Base-by-base conservation (phyloP, 2,329 filamentous ascomycete species). In the Ramularia endophylla region DNA sequence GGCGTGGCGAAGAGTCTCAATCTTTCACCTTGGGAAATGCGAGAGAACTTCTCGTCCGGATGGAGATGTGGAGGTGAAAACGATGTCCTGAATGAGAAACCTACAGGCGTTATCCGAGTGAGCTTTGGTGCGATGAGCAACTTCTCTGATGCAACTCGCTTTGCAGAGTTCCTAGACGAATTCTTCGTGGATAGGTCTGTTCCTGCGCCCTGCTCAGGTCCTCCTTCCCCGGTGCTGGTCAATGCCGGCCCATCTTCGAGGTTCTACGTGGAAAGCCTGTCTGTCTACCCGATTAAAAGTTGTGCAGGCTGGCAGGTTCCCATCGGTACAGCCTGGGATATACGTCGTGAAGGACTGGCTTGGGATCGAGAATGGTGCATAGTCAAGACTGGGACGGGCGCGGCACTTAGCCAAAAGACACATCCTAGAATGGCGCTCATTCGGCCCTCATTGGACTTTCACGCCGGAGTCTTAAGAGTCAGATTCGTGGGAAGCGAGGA, bases 331-430 rank as follows among this genome's bases (percentile, higher is more conserved):
- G 59, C 71, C 11, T 98, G 92, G 92, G 80, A 85, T 54, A 74
- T 97, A 15, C 78, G 77, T 41, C 71, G 76, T 6, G 88, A 95
- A 66, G 92, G 92, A 0, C 71, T 98, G 2, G 84, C 81, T 7
- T 97, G 90, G 88, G 92, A 98, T 62, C 77, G 92, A 47, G 90
- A 97, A 68, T 98, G 92, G 90, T 97, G 90, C 65, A 70, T 98
- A 15, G 73, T 98, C 11, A 89, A 95, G 60, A 77, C 81, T 57
- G 88, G 87, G 31, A 94, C 89, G 1, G 85, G 87, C 0, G 80
- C 82, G 53, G 87, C 84, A 5, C 69, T 98, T 40, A 95, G 79
- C 59, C 90, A 97, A 64, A 98, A 97, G 66, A 75, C 81, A 50
- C 83, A 92, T 58, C 86, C 89, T 2, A 78, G 73, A 25, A 97